These are phyloP conservation scores for Myrica gale DNA, from an alignment of 306 rosid species.

Conservation along the genomic window DNA sequence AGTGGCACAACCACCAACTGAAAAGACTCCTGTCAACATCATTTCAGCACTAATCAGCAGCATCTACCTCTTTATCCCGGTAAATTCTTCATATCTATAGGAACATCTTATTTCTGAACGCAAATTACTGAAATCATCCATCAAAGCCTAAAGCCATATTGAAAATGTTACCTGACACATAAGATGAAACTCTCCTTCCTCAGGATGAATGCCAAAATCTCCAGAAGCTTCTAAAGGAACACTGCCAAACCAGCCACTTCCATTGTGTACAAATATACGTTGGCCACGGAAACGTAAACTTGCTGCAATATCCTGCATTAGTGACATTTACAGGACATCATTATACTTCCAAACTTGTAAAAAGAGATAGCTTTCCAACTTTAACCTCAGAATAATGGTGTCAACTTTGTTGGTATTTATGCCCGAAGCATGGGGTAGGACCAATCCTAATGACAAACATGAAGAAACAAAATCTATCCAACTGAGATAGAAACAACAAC, in stretches of 20 bases:
- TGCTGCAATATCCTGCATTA: conserved; percentile 67
- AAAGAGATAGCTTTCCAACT: conserved; percentile 14
- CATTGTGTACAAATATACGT: conserved; percentile 82
- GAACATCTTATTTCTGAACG: neutral
- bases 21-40: neutral
- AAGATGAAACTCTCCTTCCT: conserved; percentile 90
- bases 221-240: conserved; percentile 94
- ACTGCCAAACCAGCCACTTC: conserved; percentile 89
- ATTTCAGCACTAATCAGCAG: neutral
- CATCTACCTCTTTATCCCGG: neutral
- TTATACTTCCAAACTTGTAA: neutral
- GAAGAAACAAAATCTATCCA: neutral
- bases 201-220: conserved; percentile 94
- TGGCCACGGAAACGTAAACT: conserved; percentile 91
- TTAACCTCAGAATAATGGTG: conserved; percentile 1
- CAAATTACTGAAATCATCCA: neutral
- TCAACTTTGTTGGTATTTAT: conserved; percentile 4
- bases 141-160: neutral
- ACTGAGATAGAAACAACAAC: neutral
- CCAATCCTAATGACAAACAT: neutral
- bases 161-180: conserved; percentile 71
- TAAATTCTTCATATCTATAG: neutral
- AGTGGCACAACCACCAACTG: neutral
- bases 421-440: neutral
- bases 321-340: conserved; percentile 21